These are phyloP conservation scores for Penicillium sp. DNA, from an alignment of 2,329 filamentous ascomycete species.

Conservation along the genomic window DNA sequence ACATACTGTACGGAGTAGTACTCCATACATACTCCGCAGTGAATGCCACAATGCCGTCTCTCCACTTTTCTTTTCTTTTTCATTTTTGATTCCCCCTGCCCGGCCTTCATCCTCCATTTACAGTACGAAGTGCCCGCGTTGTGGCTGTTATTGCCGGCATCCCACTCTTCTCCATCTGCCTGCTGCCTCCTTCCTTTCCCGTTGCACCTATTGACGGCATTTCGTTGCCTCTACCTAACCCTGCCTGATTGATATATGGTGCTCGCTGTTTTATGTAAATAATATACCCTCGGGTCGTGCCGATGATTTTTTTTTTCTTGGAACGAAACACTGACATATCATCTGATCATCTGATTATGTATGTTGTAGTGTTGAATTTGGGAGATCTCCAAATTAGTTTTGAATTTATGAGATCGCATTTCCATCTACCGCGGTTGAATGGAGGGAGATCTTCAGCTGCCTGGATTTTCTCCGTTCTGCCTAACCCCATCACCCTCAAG, in stretches of 20 bases:
- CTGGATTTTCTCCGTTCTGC: neutral
- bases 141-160: conserved; percentile 25
- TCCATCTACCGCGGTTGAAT: conserved; percentile 5
- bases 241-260: neutral
- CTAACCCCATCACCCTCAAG: neutral
- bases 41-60: conserved; percentile 25
- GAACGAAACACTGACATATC: neutral
- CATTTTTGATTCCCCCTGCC: neutral
- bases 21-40: conserved; percentile 10
- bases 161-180: conserved; percentile 7
- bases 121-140: conserved; percentile 9
- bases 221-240: neutral
- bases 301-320: neutral
- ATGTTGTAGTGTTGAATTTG: neutral
- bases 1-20: conserved; percentile 18
- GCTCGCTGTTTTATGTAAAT: neutral
- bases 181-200: conserved; percentile 4
- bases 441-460: conserved; percentile 10
- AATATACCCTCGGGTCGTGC: neutral
- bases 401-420: conserved; percentile 21
- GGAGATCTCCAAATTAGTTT: neutral
- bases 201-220: conserved; percentile 17
- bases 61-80: conserved; percentile 15
- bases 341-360: neutral
- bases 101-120: conserved; percentile 11